These are phyloP conservation scores for Lophiotrema nucula DNA, from an alignment of 495 filamentous ascomycete genomes.

Conservation along the genomic window DNA sequence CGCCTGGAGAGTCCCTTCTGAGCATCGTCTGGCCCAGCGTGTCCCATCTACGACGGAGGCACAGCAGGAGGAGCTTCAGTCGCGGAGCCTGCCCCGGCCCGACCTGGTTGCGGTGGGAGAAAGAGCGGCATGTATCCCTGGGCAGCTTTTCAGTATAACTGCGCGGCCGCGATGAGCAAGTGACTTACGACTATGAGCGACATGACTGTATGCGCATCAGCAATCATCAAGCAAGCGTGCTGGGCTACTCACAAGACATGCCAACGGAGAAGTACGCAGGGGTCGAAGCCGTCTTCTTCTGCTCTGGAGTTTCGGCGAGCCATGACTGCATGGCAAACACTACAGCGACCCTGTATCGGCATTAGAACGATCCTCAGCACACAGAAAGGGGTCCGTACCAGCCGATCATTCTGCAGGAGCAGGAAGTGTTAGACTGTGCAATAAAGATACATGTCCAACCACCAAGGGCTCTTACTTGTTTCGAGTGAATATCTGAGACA, in stretches of 20 bases:
- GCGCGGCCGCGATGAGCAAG: not conserved
- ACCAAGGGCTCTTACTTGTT: slow-evolving; percentile 63
- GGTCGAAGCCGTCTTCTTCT: slow-evolving; percentile 62
- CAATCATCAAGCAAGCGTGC: slow-evolving; percentile 9
- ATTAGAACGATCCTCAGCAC: slow-evolving; percentile 18
- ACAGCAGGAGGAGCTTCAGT: slow-evolving; percentile 48
- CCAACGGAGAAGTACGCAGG: slow-evolving; percentile 82
- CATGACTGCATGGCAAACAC: slow-evolving; percentile 81
- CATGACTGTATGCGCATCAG: slow-evolving; percentile 60
- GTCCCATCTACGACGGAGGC: slow-evolving; percentile 41
- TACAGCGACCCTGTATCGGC: slow-evolving; percentile 66
- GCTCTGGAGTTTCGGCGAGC: slow-evolving; percentile 79
- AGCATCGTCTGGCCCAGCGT: too few relatives aligned
- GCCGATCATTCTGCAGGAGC: slow-evolving; percentile 61
- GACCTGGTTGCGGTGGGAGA: slow-evolving; percentile 55
- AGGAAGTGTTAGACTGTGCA: too few relatives aligned
- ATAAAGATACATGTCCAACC: too few relatives aligned
- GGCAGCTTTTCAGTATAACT: not conserved
- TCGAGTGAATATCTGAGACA: slow-evolving; percentile 74
- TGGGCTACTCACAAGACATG: slow-evolving; percentile 70
- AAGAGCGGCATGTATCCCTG: slow-evolving; percentile 84
- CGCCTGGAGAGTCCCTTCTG: too few relatives aligned
- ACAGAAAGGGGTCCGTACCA: slow-evolving; percentile 56
- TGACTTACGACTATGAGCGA: slow-evolving; percentile 65
- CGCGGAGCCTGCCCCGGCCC: slow-evolving; percentile 43